Evolutionary conservation across 2,329 filamentous ascomycete species (phyloP).

Genomic region (Chalaropsis ovoidea): DNA sequence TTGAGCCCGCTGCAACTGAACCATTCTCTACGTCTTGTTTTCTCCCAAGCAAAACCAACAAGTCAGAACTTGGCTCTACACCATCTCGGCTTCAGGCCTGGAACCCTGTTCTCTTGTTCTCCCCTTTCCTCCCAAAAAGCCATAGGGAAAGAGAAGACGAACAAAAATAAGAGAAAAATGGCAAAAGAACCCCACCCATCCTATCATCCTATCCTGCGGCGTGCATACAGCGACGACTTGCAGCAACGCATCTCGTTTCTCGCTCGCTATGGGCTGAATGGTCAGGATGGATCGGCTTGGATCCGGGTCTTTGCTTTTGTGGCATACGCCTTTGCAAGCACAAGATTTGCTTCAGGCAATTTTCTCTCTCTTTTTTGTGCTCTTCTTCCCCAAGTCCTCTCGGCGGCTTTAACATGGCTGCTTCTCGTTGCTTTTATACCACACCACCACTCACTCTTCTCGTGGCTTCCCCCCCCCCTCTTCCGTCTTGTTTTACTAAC

Average conservation of each 20-base stretch:
- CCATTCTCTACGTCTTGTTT: background rate
- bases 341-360: conserved; percentile 5
- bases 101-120: background rate
- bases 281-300: conserved; percentile 10
- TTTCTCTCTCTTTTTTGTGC: conserved; percentile 1
- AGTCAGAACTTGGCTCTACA: background rate
- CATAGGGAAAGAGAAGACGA: background rate
- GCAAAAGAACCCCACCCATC: background rate
- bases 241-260: background rate
- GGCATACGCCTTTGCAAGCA: conserved; percentile 8
- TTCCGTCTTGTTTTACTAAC: conserved; percentile 3
- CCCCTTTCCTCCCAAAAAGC: conserved; percentile 5
- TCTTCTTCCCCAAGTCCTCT: background rate
- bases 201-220: conserved; percentile 8
- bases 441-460: background rate
- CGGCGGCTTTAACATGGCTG: background rate
- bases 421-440: background rate
- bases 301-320: conserved; percentile 9
- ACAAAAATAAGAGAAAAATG: background rate
- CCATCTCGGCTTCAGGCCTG: background rate
- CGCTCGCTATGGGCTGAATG: conserved; percentile 10
- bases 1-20: background rate
- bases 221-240: conserved; percentile 4
- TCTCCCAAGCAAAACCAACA: background rate
- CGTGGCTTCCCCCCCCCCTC: background rate